Evolutionary conservation across 2,329 filamentous ascomycete genomes (phyloP), one percentile per base, ranked within the genome.

Genomic region (Arthrinium puccinioides): DNA sequence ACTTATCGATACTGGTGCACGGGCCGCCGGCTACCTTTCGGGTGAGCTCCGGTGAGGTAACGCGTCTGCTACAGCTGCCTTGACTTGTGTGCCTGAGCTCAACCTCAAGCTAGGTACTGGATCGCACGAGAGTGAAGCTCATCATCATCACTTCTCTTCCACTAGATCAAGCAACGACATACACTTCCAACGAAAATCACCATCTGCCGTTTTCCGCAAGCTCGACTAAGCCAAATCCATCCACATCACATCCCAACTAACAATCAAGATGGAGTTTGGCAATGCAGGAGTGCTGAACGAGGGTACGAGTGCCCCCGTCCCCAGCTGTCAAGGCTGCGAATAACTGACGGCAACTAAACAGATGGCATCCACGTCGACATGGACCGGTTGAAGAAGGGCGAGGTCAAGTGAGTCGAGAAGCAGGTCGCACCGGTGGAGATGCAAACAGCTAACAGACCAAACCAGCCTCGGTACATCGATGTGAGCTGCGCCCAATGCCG

Each of bases 291-390:
- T 69, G 52, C 59, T 83, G 52, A 80, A 74, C 51, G 76, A 82
- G 69, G 79, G 79, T 80, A 62, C 49, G 55, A 40, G 23, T n/a
- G n/a, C n/a, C n/a, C n/a, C n/a, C n/a, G n/a, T n/a, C n/a, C n/a
- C n/a, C n/a, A n/a, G n/a, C n/a, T n/a, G n/a, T n/a, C n/a, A n/a
- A n/a, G n/a, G n/a, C n/a, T n/a, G n/a, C n/a, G n/a, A n/a, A n/a
- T n/a, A n/a, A n/a, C n/a, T n/a, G n/a, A n/a, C n/a, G 18, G 13
- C 31, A 37, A 14, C 27, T 36, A 30, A 26, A 32, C 55, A 97
- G 92, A 98, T 89, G 92, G 92, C 62, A 97, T 98, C 62, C 92
- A 98, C 64, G 75, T 98, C 53, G 92, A 98, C 61, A 98, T 98
- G 92, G 87, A 97, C 57, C 84, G 92, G 59, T 71, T 98, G 64